A percentile compares a stretch with the other conserved stretches of the same genome.
Conservation (phyloP, 495 filamentous ascomycete genomes). For the Oleoguttula mirabilis region DNA sequence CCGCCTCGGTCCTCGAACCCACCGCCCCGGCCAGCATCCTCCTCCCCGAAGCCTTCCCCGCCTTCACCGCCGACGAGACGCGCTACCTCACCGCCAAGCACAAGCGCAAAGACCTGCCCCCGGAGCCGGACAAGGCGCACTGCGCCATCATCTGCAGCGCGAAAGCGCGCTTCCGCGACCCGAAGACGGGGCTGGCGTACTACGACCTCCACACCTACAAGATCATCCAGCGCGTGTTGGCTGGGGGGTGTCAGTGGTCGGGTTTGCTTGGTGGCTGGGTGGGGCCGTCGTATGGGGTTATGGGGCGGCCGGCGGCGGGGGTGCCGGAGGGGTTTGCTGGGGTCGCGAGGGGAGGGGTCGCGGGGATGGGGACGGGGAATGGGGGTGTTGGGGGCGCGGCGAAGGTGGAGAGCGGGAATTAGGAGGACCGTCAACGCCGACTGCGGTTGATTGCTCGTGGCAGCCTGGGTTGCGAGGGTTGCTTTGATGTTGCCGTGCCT, state of each 20-base stretch:
- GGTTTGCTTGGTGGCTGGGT: conserved; percentile 28
- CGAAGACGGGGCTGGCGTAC: conserved; percentile 30
- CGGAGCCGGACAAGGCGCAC: conserved; percentile 9
- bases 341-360: no score
- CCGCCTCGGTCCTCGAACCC: conserved; percentile 17
- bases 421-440: no score
- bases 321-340: conserved; percentile 29
- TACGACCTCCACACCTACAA: conserved; percentile 25
- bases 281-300: conserved; percentile 16
- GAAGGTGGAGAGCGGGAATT: no score
- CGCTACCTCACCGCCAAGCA: conserved; percentile 16
- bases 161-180: conserved; percentile 27
- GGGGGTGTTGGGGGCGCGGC: no score
- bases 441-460: no score
- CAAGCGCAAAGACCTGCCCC: conserved; percentile 8
- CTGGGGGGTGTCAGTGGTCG: conserved; percentile 27
- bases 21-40: conserved; percentile 15
- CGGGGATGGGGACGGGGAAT: no score
- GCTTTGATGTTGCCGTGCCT: no score
- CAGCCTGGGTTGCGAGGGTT: no score
- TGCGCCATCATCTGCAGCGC: conserved; percentile 26
- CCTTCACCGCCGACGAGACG: conserved; percentile 20
- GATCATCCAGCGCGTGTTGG: conserved; percentile 24
- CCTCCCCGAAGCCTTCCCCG: conserved; percentile 14
- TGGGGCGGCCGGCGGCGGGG: conserved; percentile 26